Evolutionary conservation across 2,329 filamentous ascomycete genomes (phyloP), one percentile per base, ranked within the genome.

Genomic region (Dactylonectria estremocensis): DNA sequence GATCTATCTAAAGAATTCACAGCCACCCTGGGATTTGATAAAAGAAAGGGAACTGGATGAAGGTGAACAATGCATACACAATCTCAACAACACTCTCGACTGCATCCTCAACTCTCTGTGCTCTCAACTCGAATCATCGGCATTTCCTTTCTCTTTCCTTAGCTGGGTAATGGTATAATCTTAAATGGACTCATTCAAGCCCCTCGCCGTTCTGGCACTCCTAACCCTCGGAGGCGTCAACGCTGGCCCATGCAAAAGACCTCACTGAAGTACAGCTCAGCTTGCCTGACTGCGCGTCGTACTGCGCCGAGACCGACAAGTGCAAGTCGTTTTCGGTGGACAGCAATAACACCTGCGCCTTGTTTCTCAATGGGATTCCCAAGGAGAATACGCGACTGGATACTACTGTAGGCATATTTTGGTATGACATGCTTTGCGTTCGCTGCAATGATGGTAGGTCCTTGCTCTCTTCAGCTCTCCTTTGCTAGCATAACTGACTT

Each of bases 351-450:
- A 24, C 22, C 2, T 56, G 53, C 35, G 53, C 10, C 13, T 20
- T n/a, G 6, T 56, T 24, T 16, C 43, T 35, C 20, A 40, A 40
- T 22, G 11, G 13, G 11, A 20, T 56, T 11, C 20, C 33, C 35
- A 22, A 16, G 18, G 16, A n/a, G 20, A 43, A 43, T 22, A n/a
- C 35, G 33, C 18, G 16, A 5, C 37, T 5, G 16, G n/a, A 43
- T n/a, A 20, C 20, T 3, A 37, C 10, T 35, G 43, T 35, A 18
- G 35, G 35, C 35, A 28, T 24, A n/a, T 56, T 40, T 45, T 56
- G 31, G 33, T 40, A 43, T n/a, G 53, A 56, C 20, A 56, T 22
- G 33, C 13, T 22, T 28, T 56, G 53, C 35, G 11, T 56, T 24
- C 33, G 37, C 35, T 56, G 53, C 13, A 56, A 24, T 20, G 43